Evolutionary conservation across 176 grass and related monocot species (phyloP), one percentile per base, ranked within the genome.

Genomic region (Carex cristatella): DNA sequence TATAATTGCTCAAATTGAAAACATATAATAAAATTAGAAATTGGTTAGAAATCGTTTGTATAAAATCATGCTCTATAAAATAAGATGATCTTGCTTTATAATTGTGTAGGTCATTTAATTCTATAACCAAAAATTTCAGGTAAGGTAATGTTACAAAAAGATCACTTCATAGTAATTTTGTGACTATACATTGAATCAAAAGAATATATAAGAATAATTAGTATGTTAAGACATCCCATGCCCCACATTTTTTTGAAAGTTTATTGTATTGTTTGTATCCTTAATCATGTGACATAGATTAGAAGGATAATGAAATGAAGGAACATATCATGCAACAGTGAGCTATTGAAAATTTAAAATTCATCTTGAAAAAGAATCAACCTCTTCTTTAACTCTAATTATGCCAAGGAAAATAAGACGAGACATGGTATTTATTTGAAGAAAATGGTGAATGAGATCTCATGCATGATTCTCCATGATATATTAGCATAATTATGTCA

Each of bases 401-500:
- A 55, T 55, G 48, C 23, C 31, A 11, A 76, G 40, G 69, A 4
- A 77, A 31, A n/a, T 54, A 56, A 49, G 27, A 27, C 16, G 51
- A 6, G 57, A 51, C 42, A 51, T 51, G 40, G 18, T 9, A 74
- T 11, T 74, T 28, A 53, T n/a, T 75, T 89, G 61, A 78, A 6
- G n/a, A 87, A 79, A 71, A 79, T 70, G 27, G 38, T 13, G 15
- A 27, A 84, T 44, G 44, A 23, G 23, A 54, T 23, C 71, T 13
- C 54, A 56, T 31, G 23, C 28, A 57, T 15, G 74, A 12, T 57
- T 78, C 12, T 8, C 19, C 74, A 78, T 56, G 13, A 57, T 30
- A 78, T 15, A 13, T 79, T 33, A 87, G 69, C 56, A 88, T 9
- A 56, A 68, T 54, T 15, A 38, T 77, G 68, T 56, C 37, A 46